Conservation (phyloP, 2,329 filamentous ascomycete genomes). For the Ceratocystis colombiana region DNA sequence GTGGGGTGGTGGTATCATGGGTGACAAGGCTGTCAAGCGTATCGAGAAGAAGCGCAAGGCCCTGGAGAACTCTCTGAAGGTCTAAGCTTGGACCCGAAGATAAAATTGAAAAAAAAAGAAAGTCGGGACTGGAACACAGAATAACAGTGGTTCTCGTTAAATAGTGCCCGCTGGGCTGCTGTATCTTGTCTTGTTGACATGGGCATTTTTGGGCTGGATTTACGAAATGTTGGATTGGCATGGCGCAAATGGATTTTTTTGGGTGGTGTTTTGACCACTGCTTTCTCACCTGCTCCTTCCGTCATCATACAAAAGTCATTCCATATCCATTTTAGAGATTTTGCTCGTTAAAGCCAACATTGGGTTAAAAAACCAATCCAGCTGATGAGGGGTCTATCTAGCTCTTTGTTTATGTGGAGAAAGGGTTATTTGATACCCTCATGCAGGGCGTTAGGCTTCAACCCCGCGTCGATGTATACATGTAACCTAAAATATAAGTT, state of each 20-base stretch:
- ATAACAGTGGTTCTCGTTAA: slow-evolving; percentile 19
- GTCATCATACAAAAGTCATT: slow-evolving; percentile 5
- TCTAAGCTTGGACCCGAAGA: slow-evolving; percentile 48
- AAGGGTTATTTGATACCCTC: no score
- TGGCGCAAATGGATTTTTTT: slow-evolving; percentile 25
- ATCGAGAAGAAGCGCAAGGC: slow-evolving; percentile 87
- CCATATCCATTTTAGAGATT: no score
- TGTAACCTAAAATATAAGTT: no score
- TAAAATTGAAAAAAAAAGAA: slow-evolving; percentile 23
- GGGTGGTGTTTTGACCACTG: slow-evolving; percentile 18
- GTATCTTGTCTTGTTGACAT: slow-evolving; percentile 23
- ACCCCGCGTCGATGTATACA: no score
- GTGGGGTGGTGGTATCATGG: slow-evolving; percentile 99
- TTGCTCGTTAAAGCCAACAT: no score
- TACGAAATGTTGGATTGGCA: slow-evolving; percentile 16
- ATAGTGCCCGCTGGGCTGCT: slow-evolving; percentile 20
- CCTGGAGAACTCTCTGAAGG: slow-evolving; percentile 90
- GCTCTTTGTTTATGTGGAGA: no score
- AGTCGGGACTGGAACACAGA: slow-evolving; percentile 23
- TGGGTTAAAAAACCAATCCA: no score
- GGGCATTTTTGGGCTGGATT: slow-evolving; percentile 18
- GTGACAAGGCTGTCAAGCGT: slow-evolving; percentile 76
- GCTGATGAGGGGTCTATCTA: no score
- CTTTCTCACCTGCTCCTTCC: not conserved
- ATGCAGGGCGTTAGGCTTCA: no score